Base-by-base conservation (phyloP, 2,329 filamentous ascomycete genomes). In the Akanthomyces uredinophilus region DNA sequence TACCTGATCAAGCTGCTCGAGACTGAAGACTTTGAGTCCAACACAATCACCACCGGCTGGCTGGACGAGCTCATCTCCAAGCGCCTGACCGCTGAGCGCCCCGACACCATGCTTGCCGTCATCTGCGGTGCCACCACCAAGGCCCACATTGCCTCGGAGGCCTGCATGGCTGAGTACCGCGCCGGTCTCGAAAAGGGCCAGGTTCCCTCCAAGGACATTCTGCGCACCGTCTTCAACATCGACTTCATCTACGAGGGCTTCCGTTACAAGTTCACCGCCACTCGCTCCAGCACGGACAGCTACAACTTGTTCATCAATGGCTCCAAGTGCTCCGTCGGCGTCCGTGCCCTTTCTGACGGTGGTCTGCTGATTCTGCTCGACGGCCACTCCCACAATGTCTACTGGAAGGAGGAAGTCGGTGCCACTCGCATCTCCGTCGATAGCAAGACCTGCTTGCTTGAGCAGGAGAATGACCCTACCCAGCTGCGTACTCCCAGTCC, bases 261-360 rank as follows among this genome's bases (percentile, higher is more conserved):
- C 75, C 89, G 95, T 61, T 99, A 98, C 83, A 99, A 98, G 80
- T 99, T 99, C 77, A 99, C 95, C 0, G 93, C 92, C 35, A 98
- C 95, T 14, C 87, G 94, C 61, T 94, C 95, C 27, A 96, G 93
- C 75, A 72, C 87, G 51, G 94, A 98, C 76, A 96, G 91, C 79
- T 99, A 97, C 80, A 94, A 96, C 66, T 85, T 99, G 63, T 99
- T 98, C 83, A 96, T 98, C 83, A 99, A 99, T 74, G 95, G 95
- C 64, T 98, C 95, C 69, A 96, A 96, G 81, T 96, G 92, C 77
- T 88, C 91, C 7, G 91, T 98, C 62, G 95, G 94, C 70, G 90
- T 99, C 60, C 90, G 95, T 69, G 90, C 93, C 55, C 86, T 99
- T 67, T 92, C 92, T 67, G 95, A 99, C 70, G 95, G 95, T 75